These are phyloP conservation scores for Diaporthe velutina DNA, from an alignment of 2,329 filamentous ascomycete species.

Conservation along the genomic window DNA sequence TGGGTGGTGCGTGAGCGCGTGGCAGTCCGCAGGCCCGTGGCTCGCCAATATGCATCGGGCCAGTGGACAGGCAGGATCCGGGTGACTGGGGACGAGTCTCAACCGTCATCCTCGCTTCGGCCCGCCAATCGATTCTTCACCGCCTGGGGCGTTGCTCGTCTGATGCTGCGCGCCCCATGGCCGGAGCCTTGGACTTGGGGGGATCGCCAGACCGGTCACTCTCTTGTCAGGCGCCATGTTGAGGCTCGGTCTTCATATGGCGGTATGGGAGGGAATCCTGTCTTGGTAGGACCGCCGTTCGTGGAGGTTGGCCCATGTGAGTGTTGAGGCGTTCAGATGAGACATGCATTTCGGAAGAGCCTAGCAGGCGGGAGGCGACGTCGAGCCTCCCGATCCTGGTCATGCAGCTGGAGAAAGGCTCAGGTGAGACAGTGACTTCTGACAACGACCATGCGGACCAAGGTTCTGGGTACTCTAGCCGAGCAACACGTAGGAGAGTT, in stretches of 20 bases:
- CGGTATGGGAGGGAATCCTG: neutral
- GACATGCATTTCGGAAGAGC: constrained; percentile 39
- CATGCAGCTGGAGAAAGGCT: constrained; percentile 15
- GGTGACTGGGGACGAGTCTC: neutral
- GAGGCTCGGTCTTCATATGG: neutral
- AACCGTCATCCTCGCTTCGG: constrained; percentile 25
- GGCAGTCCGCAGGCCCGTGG: neutral
- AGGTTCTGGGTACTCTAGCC: constrained; percentile 29
- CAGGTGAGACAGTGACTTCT: constrained; percentile 37
- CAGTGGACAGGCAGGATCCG: constrained; percentile 14
- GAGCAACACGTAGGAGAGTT: neutral
- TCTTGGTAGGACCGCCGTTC: neutral
- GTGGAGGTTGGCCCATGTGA: neutral
- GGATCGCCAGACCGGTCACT: neutral
- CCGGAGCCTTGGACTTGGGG: neutral
- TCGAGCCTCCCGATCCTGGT: constrained; percentile 37
- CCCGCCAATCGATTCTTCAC: constrained; percentile 14
- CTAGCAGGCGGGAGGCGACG: constrained; percentile 35
- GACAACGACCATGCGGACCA: constrained; percentile 16
- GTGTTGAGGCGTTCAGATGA: constrained; percentile 27
- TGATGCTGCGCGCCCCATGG: neutral
- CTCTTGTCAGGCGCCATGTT: neutral
- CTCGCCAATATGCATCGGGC: neutral
- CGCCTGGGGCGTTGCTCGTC: constrained; percentile 4
- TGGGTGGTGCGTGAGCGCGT: neutral